Evolutionary conservation across 176 grass and related monocot genomes (phyloP).

Genomic region (Oryza glumipatula): DNA sequence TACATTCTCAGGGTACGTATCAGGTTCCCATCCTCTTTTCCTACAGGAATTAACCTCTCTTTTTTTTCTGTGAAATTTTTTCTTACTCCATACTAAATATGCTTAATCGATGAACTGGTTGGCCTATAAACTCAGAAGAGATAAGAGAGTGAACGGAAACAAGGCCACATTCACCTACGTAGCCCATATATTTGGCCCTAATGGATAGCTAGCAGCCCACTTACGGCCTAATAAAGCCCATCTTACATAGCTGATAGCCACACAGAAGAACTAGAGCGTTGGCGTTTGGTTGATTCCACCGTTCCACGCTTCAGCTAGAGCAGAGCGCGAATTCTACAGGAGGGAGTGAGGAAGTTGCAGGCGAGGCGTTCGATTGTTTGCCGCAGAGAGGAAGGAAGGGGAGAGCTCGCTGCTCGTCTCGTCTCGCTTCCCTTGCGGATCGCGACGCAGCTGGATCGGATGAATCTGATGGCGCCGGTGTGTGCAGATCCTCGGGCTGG

Average conservation of each 20-base stretch:
- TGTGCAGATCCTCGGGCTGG: constrained; percentile 90
- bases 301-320: not conserved
- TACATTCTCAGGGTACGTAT: constrained; percentile 84
- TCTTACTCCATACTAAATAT: too few relatives aligned
- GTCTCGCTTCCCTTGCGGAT: constrained; percentile 23
- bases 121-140: not conserved
- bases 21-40: not conserved
- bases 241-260: too few relatives aligned
- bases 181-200: not conserved
- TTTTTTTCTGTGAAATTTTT: too few relatives aligned
- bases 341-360: not conserved
- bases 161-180: too few relatives aligned
- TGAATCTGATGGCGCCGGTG: constrained; percentile 15
- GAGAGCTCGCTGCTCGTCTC: not conserved
- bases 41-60: not conserved
- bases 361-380: constrained; percentile 37
- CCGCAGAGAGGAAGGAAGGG: not conserved
- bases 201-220: not conserved
- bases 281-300: too few relatives aligned
- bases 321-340: not conserved
- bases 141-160: not conserved
- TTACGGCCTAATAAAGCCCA: not conserved
- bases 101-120: too few relatives aligned
- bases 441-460: not conserved
- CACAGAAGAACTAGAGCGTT: too few relatives aligned